Conservation (phyloP, 148 eudicot genomes). For the Rhododendron henanense region DNA sequence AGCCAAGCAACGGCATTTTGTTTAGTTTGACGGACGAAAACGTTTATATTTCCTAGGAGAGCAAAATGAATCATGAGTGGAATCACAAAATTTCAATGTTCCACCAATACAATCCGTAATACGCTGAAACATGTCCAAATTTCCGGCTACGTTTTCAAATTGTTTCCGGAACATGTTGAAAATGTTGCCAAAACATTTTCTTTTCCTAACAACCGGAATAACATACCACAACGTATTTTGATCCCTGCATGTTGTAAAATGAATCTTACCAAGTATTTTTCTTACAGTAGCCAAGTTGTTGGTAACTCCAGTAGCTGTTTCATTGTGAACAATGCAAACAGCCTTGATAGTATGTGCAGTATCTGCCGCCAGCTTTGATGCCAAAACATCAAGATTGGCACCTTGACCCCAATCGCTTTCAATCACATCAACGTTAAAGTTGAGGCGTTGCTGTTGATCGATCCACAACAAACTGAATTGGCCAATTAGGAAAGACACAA, state of each 20-base stretch:
- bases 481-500: constrained; percentile 81
- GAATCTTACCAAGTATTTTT: constrained; percentile 68
- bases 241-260: not conserved
- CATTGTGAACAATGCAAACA: constrained; percentile 95
- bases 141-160: not conserved
- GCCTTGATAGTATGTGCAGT: constrained; percentile 82
- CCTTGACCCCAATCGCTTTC: constrained; percentile 99
- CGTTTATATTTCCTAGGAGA: not conserved
- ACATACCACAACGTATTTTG: not conserved
- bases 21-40: not conserved
- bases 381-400: constrained; percentile 81
- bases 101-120: not conserved
- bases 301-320: constrained; percentile 98
- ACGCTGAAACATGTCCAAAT: not conserved
- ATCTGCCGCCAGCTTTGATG: constrained; percentile 82
- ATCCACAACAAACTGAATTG: constrained; percentile 99
- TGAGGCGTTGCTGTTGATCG: constrained; percentile 95
- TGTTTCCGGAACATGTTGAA: not conserved
- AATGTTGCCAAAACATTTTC: not conserved
- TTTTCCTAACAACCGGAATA: not conserved
- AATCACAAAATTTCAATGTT: not conserved
- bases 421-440: constrained; percentile 84
- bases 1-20: not conserved
- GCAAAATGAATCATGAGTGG: not conserved
- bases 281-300: constrained; percentile 92